phyloP scores from a whole-genome alignment of 2,329 filamentous ascomycete species.

The Neofusicoccum sp. region DNA sequence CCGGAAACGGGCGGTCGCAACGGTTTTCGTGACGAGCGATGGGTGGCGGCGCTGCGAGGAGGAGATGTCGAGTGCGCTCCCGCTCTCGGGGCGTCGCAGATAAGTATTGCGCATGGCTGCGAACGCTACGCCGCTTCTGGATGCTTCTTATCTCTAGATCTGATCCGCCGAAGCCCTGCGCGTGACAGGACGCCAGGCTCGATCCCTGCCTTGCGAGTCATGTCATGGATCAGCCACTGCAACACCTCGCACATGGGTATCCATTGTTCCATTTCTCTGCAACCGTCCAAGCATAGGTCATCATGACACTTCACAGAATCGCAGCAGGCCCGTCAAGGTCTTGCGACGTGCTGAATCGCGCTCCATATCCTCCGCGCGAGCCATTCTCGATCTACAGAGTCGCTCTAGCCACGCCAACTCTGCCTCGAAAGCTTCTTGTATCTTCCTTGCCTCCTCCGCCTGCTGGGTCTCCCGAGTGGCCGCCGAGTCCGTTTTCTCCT shows the following conservation, averaged over 20 bases:
- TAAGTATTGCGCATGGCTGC: background rate
- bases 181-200: background rate
- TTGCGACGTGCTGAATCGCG: background rate
- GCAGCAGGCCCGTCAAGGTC: background rate
- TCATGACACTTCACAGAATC: background rate
- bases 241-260: background rate
- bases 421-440: background rate
- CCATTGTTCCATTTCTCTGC: background rate
- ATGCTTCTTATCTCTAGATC: background rate
- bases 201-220: background rate
- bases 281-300: background rate
- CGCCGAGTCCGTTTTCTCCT: constrained; percentile 3
- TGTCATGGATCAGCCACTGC: background rate
- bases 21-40: background rate
- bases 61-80: background rate
- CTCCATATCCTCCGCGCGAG: background rate
- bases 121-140: constrained; percentile 1
- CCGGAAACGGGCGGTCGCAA: constrained; percentile 6
- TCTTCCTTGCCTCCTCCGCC: constrained; percentile 4
- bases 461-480: background rate
- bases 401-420: background rate
- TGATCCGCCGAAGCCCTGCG: background rate
- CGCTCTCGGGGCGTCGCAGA: constrained; percentile 4
- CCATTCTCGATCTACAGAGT: background rate
- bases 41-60: background rate